phyloP scores from a whole-genome alignment of 495 filamentous ascomycete genomes.

The Aspergillus carlsbadensis region DNA sequence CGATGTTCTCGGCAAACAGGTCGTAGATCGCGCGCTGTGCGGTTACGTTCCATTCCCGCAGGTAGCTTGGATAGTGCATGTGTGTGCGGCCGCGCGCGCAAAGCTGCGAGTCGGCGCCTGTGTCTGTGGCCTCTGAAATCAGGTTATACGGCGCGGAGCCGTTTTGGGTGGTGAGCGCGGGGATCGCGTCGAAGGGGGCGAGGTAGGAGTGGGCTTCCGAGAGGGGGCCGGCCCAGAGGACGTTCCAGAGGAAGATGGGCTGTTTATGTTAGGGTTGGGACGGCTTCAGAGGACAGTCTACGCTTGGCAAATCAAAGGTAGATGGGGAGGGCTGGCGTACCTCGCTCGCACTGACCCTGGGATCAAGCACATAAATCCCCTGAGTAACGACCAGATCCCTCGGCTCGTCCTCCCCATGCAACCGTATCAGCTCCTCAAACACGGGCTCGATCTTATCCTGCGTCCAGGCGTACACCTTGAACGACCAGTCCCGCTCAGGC shows the following conservation, averaged over 20 bases:
- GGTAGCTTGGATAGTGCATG: background rate
- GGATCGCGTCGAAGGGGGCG: constrained; percentile 4
- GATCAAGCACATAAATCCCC: background rate
- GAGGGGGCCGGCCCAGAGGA: background rate
- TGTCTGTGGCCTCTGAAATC: background rate
- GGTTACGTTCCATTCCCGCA: constrained; percentile 5
- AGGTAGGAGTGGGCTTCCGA: background rate
- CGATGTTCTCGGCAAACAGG: background rate
- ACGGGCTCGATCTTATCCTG: constrained; percentile 7
- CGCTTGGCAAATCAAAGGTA: too few species aligned
- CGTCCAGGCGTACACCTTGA: constrained; percentile 6
- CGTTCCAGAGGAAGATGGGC: background rate
- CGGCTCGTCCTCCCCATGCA: constrained; percentile 5
- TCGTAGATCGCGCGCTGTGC: constrained; percentile 7
- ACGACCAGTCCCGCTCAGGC: constrained; percentile 1
- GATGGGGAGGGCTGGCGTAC: too few species aligned
- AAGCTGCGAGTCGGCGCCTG: background rate
- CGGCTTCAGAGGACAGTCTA: too few species aligned
- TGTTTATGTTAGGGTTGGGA: too few species aligned
- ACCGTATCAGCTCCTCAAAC: constrained; percentile 3
- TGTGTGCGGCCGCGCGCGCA: background rate
- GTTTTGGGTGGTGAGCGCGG: background rate
- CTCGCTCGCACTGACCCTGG: background rate
- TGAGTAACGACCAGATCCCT: constrained; percentile 3
- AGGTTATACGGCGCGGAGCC: background rate